phyloP scores from a whole-genome alignment of 176 grass and related monocot genomes.

The Avena atlantica region DNA sequence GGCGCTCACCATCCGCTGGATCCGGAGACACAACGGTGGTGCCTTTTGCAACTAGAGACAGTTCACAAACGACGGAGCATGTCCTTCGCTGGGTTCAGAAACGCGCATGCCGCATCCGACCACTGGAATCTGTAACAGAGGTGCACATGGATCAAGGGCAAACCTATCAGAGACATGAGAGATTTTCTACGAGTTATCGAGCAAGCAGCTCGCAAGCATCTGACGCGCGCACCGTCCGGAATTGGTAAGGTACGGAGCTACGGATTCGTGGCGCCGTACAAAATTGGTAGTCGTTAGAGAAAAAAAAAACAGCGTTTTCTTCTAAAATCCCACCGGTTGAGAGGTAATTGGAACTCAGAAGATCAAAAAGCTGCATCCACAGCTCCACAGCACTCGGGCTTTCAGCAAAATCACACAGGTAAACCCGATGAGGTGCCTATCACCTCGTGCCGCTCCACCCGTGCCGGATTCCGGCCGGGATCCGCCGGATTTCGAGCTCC shows the following conservation, averaged over 20 bases:
- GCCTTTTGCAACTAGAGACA: constrained; percentile 24
- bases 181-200: constrained; percentile 31
- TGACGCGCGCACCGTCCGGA: not conserved
- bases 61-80: constrained; percentile 30
- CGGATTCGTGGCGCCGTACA: not conserved
- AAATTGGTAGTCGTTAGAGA: not conserved
- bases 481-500: not conserved
- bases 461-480: constrained; percentile 34
- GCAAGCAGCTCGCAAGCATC: not conserved
- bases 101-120: constrained; percentile 45
- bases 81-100: constrained; percentile 45
- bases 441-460: not conserved
- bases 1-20: constrained; percentile 68
- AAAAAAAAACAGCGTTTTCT: not conserved
- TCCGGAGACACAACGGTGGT: constrained; percentile 31
- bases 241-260: not conserved
- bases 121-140: constrained; percentile 40
- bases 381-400: not conserved
- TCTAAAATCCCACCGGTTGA: constrained; percentile 9
- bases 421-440: not conserved
- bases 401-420: not conserved
- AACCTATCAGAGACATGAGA: constrained; percentile 9
- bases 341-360: not conserved
- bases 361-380: not conserved
- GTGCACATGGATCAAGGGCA: constrained; percentile 22